Conservation (phyloP, 345 rosid species). For the Lepidium aucheri region DNA sequence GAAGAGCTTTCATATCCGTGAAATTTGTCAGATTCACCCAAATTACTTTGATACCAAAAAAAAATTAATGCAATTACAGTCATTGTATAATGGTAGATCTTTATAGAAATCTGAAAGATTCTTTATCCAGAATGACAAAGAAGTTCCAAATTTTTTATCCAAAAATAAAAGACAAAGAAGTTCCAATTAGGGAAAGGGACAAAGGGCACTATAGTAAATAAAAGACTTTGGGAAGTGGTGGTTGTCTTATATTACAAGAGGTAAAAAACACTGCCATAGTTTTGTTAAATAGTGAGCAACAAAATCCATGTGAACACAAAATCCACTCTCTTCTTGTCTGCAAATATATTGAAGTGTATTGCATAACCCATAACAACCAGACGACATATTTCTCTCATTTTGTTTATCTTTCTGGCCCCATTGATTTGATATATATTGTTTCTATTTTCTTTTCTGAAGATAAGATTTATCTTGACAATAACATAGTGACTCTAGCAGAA, state of each 20-base stretch:
- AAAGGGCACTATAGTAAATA: conserved; percentile 7
- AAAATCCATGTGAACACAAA: conserved; percentile 20
- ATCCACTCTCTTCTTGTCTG: conserved; percentile 17
- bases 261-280: conserved; percentile 11
- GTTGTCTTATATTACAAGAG: conserved; percentile 7
- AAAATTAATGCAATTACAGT: too few relatives aligned
- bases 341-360: conserved; percentile 5
- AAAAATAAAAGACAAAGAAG: not conserved
- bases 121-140: not conserved
- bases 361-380: not conserved
- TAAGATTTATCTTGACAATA: not conserved
- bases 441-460: not conserved
- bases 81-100: not conserved
- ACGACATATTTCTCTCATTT: conserved; percentile 7
- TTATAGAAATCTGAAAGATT: not conserved
- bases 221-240: not conserved
- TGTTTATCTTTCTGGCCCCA: conserved; percentile 11
- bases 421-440: not conserved
- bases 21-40: too few relatives aligned
- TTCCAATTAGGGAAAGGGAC: conserved; percentile 11
- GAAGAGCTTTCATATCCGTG: too few relatives aligned
- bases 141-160: not conserved
- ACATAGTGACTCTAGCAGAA: not conserved
- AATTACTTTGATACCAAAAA: too few relatives aligned
- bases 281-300: conserved; percentile 10